Evolutionary conservation across 106 monocot genomes (phyloP).

Genomic region (Alisma plantagoaquatica): DNA sequence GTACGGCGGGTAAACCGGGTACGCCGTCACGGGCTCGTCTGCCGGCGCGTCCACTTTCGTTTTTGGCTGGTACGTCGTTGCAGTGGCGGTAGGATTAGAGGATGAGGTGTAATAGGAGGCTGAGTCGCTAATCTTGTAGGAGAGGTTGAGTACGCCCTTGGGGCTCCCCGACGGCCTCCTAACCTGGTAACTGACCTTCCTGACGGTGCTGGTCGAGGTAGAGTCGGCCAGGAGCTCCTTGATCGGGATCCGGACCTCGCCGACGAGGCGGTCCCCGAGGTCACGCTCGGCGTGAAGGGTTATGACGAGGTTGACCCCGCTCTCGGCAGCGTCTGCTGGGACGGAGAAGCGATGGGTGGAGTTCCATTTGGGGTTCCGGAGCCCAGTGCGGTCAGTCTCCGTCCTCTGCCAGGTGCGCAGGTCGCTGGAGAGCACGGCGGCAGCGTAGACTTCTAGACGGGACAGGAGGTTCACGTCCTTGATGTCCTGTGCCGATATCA

Average conservation of each 20-base stretch:
- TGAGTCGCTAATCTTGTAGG: conserved; percentile 37
- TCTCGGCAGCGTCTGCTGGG: conserved; percentile 9
- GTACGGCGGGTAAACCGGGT: too few relatives aligned
- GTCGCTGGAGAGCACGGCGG: conserved; percentile 6
- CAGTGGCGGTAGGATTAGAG: too few relatives aligned
- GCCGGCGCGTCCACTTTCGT: neutral
- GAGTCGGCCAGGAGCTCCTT: conserved; percentile 26
- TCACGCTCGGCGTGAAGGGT: conserved; percentile 34
- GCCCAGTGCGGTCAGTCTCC: conserved; percentile 7
- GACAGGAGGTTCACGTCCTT: neutral
- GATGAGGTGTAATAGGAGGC: too few relatives aligned
- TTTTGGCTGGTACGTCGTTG: neutral
- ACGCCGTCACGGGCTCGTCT: too few relatives aligned
- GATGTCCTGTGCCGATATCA: neutral
- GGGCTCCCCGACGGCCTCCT: conserved; percentile 41
- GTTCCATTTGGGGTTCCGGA: conserved; percentile 20
- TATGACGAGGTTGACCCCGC: conserved; percentile 16
- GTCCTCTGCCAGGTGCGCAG: conserved; percentile 5
- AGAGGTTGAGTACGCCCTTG: conserved; percentile 56
- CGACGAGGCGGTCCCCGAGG: conserved; percentile 56
- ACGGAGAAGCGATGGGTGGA: conserved; percentile 20
- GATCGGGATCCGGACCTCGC: conserved; percentile 53
- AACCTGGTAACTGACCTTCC: conserved; percentile 54
- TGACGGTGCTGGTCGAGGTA: neutral
- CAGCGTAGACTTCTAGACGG: neutral